Evolutionary conservation across 768 basidiomycete genomes (phyloP).

Genomic region (Russula foetens): DNA sequence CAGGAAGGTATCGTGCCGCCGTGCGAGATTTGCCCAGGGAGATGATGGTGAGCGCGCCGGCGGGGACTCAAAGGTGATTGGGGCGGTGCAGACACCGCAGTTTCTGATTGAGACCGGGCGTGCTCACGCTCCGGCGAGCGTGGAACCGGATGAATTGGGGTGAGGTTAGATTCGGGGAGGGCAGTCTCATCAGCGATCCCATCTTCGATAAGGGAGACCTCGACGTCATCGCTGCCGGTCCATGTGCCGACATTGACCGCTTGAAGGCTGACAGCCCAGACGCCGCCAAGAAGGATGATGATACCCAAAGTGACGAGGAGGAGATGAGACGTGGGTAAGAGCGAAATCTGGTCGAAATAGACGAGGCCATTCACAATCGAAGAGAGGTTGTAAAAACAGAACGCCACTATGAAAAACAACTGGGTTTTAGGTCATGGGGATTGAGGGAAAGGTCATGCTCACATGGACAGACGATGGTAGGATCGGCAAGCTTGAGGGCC

Average conservation of each 20-base stretch:
- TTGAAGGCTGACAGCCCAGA: constrained; percentile 83
- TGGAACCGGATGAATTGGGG: neutral
- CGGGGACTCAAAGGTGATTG: constrained; percentile 5
- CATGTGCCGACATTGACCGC: constrained; percentile 40
- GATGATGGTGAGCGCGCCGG: constrained; percentile 4
- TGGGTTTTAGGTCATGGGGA: neutral
- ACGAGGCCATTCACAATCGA: constrained; percentile 86
- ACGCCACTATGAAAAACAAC: constrained; percentile 49
- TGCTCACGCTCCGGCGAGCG: constrained; percentile 9
- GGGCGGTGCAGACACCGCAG: neutral
- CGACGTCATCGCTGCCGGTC: constrained; percentile 33
- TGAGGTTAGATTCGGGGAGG: neutral
- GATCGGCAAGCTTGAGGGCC: constrained; percentile 70
- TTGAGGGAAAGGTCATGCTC: constrained; percentile 24
- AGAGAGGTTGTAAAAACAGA: constrained; percentile 91
- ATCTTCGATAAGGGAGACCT: constrained; percentile 2
- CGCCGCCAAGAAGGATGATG: constrained; percentile 68
- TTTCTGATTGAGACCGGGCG: neutral
- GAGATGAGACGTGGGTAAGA: constrained; percentile 64
- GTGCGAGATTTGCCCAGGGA: constrained; percentile 6
- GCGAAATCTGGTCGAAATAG: constrained; percentile 79
- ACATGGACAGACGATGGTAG: constrained; percentile 82
- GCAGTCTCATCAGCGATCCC: neutral
- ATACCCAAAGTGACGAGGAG: constrained; percentile 71
- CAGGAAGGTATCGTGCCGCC: constrained; percentile 6